Percentiles rank a stretch among this genome's conserved stretches.
phyloP scores from a whole-genome alignment of 768 basidiomycete species.

The Infundibulicybe gibba region DNA sequence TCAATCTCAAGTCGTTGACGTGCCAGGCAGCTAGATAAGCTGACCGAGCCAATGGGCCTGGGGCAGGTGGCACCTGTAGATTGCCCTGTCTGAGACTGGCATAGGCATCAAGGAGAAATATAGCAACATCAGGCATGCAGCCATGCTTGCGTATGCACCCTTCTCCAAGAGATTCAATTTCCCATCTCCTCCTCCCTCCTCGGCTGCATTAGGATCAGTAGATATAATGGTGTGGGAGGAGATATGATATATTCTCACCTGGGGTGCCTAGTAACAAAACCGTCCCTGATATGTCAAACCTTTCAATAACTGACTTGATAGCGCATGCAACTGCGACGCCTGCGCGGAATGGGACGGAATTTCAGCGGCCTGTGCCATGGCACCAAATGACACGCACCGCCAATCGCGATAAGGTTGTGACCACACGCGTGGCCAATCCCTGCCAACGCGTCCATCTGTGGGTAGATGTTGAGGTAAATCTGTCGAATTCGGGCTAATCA shows the following conservation, averaged over 20 bases:
- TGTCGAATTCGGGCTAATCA: not conserved
- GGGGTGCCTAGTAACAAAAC: conserved; percentile 77
- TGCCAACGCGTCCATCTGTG: conserved; percentile 59
- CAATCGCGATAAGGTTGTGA: conserved; percentile 79
- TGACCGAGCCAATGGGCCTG: conserved; percentile 68
- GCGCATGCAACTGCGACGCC: conserved; percentile 73
- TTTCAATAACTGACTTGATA: conserved; percentile 58
- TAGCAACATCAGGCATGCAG: conserved; percentile 68
- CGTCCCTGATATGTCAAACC: conserved; percentile 61
- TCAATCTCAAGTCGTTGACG: conserved; percentile 59
- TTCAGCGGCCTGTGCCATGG: not conserved
- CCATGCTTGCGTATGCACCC: conserved; percentile 78
- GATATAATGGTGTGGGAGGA: not conserved
- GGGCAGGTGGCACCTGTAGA: conserved; percentile 71
- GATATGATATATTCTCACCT: conserved; percentile 33
- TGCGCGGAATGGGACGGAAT: conserved; percentile 7
- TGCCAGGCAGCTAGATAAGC: conserved; percentile 62
- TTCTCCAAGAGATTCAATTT: conserved; percentile 67
- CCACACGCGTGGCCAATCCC: conserved; percentile 74
- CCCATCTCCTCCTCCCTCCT: conserved; percentile 75
- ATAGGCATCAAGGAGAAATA: not conserved
- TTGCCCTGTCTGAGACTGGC: not conserved
- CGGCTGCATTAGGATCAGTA: conserved; percentile 18
- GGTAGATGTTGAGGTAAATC: not conserved
- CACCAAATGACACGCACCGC: conserved; percentile 19